phyloP scores from a whole-genome alignment of 1,284 basidiomycete species.

The Puccinia polysora region DNA sequence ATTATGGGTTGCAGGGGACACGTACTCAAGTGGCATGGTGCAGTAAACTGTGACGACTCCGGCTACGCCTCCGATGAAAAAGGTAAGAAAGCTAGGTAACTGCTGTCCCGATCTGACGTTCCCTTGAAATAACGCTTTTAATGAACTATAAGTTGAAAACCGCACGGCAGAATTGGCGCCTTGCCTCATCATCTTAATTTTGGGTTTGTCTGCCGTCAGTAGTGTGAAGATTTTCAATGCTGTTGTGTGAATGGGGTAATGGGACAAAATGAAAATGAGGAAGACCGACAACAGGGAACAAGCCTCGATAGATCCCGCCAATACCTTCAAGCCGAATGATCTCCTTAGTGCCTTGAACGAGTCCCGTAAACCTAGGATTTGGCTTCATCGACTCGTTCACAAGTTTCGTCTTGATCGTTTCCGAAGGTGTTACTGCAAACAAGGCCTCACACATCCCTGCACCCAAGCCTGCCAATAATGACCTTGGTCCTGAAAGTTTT shows the following conservation, averaged over 20 bases:
- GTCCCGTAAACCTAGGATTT: constrained; percentile 77
- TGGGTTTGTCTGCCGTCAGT: background rate
- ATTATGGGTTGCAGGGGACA: background rate
- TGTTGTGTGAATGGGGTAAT: background rate
- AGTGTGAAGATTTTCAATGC: background rate
- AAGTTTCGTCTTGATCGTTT: constrained; percentile 99
- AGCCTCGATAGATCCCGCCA: constrained; percentile 75
- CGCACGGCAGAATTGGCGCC: constrained; percentile 93
- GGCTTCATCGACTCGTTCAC: constrained; percentile 87
- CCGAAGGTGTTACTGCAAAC: constrained; percentile 91
- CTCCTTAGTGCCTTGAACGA: constrained; percentile 74
- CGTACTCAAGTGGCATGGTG: constrained; percentile 45
- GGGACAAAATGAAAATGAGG: background rate
- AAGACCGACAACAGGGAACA: constrained; percentile 79
- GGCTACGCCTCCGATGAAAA: constrained; percentile 86
- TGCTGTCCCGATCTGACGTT: constrained; percentile 74
- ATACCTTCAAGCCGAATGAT: constrained; percentile 80
- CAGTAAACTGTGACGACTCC: constrained; percentile 87
- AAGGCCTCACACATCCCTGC: constrained; percentile 92
- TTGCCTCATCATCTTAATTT: constrained; percentile 82
- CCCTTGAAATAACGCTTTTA: constrained; percentile 79
- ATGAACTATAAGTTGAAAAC: constrained; percentile 89
- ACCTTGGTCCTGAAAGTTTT: constrained; percentile 76
- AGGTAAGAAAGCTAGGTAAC: constrained; percentile 81
- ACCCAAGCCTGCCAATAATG: constrained; percentile 82